Evolutionary conservation across 2,329 filamentous ascomycete species (phyloP).

Genomic region (Trichoderma sp.): DNA sequence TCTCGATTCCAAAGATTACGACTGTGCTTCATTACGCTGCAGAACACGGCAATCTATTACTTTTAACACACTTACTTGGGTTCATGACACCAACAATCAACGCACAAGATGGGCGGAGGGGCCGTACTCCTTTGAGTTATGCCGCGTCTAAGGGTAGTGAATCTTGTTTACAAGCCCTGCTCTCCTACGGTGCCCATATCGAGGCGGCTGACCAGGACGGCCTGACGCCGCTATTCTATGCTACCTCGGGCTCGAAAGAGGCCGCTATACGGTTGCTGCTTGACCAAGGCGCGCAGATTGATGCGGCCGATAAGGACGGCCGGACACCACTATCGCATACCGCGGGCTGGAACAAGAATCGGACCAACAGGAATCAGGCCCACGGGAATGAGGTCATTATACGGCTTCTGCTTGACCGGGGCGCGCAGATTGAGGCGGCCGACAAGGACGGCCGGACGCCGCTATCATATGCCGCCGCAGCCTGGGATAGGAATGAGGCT

Average conservation of each 20-base stretch:
- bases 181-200: not conserved
- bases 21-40: not conserved
- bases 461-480: not conserved
- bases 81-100: not conserved
- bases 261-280: not conserved
- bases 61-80: not conserved
- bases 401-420: not conserved
- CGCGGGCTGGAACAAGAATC: too few species aligned
- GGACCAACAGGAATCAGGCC: too few species aligned
- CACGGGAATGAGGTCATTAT: too few species aligned
- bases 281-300: not conserved
- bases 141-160: not conserved
- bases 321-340: too few species aligned
- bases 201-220: not conserved
- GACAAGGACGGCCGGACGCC: not conserved
- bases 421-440: not conserved
- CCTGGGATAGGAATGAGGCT: not conserved
- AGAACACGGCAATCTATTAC: not conserved
- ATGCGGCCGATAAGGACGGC: too few species aligned
- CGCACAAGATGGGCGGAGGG: not conserved
- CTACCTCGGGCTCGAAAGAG: rapidly evolving
- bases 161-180: not conserved
- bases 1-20: not conserved
- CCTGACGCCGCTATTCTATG: not conserved
- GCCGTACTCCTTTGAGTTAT: not conserved